A percentile compares a stretch with the other conserved stretches of the same genome.
Conservation (phyloP, 306 rosid genomes). For the Calophaca sinica region DNA sequence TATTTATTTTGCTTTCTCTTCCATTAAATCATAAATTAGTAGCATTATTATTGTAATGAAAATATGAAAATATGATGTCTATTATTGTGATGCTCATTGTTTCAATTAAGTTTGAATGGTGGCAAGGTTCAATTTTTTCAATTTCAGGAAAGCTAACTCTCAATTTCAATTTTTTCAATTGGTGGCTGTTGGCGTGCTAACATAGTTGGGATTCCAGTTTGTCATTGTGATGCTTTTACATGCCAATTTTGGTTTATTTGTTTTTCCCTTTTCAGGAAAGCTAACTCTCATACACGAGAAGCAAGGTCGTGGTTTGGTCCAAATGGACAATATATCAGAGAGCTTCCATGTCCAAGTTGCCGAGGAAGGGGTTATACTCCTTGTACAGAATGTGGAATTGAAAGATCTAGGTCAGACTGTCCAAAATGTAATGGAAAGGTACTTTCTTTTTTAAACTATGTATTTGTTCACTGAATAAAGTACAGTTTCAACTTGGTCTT, state of each 20-base stretch:
- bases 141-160: conserved; percentile 73
- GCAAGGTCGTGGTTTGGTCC: conserved; percentile 94
- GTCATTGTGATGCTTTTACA: too few species aligned
- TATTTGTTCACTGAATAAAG: background rate
- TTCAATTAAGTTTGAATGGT: conserved; percentile 30
- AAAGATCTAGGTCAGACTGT: conserved; percentile 87
- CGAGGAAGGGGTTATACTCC: conserved; percentile 95
- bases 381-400: conserved; percentile 90
- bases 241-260: too few species aligned
- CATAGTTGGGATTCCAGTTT: too few species aligned
- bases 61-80: background rate
- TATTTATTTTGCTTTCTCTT: background rate
- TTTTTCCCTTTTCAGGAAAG: too few species aligned
- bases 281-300: conserved; percentile 52
- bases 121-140: background rate
- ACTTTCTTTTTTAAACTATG: conserved; percentile 10
- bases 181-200: too few species aligned
- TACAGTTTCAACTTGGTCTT: background rate
- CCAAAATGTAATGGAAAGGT: conserved; percentile 88
- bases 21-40: background rate
- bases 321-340: conserved; percentile 87
- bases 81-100: background rate
- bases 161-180: too few species aligned
- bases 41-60: background rate
- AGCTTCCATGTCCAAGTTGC: conserved; percentile 96